Percentiles rank a stretch among this genome's conserved stretches.
Evolutionary conservation across 352 stramenopile species (phyloP).

Genomic region (Elongisporangium undulatum): DNA sequence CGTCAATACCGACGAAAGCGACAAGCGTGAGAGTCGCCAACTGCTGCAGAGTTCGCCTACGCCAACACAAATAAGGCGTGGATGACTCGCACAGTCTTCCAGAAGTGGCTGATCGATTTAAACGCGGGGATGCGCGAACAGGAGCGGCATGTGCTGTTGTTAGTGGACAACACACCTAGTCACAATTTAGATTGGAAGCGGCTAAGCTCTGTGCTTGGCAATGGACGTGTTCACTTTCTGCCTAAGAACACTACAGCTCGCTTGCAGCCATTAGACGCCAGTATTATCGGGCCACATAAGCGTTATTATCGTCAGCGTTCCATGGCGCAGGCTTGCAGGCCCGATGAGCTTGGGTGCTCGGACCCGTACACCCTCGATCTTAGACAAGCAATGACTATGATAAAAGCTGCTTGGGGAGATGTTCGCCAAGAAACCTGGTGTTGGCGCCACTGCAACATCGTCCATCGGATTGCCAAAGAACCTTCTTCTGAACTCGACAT

Average conservation of each 20-base stretch:
- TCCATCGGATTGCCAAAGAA: too few species aligned
- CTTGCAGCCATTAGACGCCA: background rate
- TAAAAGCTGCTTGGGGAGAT: background rate
- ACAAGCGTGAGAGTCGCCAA: background rate
- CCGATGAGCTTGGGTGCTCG: background rate
- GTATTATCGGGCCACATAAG: background rate
- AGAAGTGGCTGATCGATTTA: background rate
- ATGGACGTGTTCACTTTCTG: background rate
- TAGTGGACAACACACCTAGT: background rate
- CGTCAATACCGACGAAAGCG: background rate
- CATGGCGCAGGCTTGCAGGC: background rate
- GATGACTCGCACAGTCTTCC: background rate
- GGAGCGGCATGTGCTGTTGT: background rate
- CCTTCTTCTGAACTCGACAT: too few species aligned
- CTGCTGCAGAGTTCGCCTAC: background rate
- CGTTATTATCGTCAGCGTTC: background rate
- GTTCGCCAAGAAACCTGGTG: background rate
- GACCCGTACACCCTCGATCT: background rate
- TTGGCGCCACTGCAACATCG: background rate
- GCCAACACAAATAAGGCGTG: background rate
- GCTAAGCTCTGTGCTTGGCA: background rate
- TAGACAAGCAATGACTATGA: background rate
- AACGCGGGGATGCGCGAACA: background rate
- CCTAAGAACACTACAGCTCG: conserved; percentile 8
- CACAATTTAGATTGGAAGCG: background rate